These are phyloP conservation scores for Boletellus dicymbophilus DNA, from an alignment of 1,284 basidiomycete species.

Conservation along the genomic window DNA sequence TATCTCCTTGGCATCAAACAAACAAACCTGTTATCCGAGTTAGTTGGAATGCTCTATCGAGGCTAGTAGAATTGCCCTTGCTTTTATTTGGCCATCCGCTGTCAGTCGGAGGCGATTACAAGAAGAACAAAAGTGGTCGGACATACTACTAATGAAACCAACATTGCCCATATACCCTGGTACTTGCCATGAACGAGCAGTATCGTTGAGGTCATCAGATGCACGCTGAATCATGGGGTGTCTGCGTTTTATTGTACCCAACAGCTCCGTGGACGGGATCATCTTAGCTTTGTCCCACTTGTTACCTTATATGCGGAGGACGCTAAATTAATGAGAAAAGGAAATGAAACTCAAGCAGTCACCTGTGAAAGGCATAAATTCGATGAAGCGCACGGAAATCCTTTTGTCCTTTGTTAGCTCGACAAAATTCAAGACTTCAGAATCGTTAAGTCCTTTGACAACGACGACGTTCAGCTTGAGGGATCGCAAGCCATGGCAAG, in stretches of 20 bases:
- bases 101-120: slow-evolving; percentile 86
- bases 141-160: slow-evolving; percentile 92
- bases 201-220: slow-evolving; percentile 76
- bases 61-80: slow-evolving; percentile 29
- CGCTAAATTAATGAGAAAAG: slow-evolving; percentile 2
- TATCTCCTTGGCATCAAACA: slow-evolving; percentile 86
- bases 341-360: slow-evolving; percentile 15
- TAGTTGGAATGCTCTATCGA: slow-evolving; percentile 2
- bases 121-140: slow-evolving; percentile 86
- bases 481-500: slow-evolving; percentile 48
- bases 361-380: slow-evolving; percentile 94
- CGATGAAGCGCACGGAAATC: slow-evolving; percentile 84
- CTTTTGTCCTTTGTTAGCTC: slow-evolving; percentile 66
- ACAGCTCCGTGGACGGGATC: slow-evolving; percentile 68
- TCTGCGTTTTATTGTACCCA: slow-evolving; percentile 47
- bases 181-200: slow-evolving; percentile 77
- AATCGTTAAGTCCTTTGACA: slow-evolving; percentile 78
- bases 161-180: slow-evolving; percentile 75
- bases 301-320: slow-evolving; percentile 55
- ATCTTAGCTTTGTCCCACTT: slow-evolving; percentile 85
- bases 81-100: slow-evolving; percentile 90
- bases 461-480: slow-evolving; percentile 88
- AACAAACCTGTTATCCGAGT: slow-evolving; percentile 62
- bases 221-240: slow-evolving; percentile 55
- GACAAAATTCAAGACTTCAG: slow-evolving; percentile 78